Base-by-base conservation (phyloP, 2,329 filamentous ascomycete species). In the Albifimbria verrucaria region DNA sequence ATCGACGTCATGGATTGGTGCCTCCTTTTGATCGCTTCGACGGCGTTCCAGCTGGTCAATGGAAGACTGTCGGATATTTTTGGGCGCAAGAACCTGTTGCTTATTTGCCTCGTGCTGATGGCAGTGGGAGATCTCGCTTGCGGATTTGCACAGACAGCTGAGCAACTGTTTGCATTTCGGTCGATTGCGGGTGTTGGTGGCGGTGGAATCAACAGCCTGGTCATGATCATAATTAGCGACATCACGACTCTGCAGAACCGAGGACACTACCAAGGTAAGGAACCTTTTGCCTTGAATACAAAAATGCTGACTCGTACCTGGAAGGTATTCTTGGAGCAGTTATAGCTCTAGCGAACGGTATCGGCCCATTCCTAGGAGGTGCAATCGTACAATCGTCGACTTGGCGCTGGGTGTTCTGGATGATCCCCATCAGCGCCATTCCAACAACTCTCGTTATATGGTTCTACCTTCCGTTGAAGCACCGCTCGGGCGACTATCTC, bases 201-300 rank as follows among this genome's bases (percentile, higher is more conserved):
- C 9, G 71, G 70, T 2, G 69, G 68, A 17, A 65, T 72, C 49
- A 67, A 62, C 48, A 67, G 63, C n/a, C 20, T 62, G 10, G 67
- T 63, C 43, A 70, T 69, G 67, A 72, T 73, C 43, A 70, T 72
- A 42, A 64, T 72, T 7, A 69, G 65, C 25, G 71, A 73, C 45
- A 66, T 72, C 17, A 67, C 66, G 1, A 69, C 68, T 2, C 48
- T 73, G 17, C 41, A 71, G 53, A 63, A 71, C 1, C 59, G 71
- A 1, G 71, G 69, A 0, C 70, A 67, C 22, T 72, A 68, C 22
- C 62, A 66, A 45, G 60, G 56, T 54, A 39, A 51, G 56, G 21
- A 6, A 20, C 7, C 7, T 22, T 9, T 23, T 23, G 20, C 43
- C 7, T 18, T 20, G 25, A 26, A 6, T n/a, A 6, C 4, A 28